Evolutionary conservation across 441 rosid species (phyloP).

Genomic region (Aquilaria agallochum): DNA sequence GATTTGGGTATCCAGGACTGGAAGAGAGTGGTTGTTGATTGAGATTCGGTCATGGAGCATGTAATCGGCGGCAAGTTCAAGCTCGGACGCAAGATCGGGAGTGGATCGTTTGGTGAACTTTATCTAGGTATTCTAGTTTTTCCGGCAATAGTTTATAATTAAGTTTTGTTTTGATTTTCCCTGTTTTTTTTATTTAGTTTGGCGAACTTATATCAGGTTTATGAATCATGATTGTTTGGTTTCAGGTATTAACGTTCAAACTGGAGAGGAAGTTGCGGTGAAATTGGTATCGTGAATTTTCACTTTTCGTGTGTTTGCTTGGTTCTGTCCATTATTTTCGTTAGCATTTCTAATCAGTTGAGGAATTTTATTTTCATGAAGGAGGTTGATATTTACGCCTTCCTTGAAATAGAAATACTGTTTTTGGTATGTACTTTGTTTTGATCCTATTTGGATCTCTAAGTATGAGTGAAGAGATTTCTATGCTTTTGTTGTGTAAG

Average conservation of each 20-base stretch:
- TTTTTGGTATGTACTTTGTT: too few species aligned
- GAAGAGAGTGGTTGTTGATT: constrained; percentile 10
- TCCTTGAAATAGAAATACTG: too few species aligned
- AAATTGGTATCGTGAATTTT: constrained; percentile 43
- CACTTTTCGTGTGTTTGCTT: not conserved
- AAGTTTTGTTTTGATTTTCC: not conserved
- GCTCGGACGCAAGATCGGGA: constrained; percentile 78
- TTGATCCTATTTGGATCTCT: too few species aligned
- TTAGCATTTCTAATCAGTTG: not conserved
- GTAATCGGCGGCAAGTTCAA: constrained; percentile 57
- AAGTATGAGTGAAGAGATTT: too few species aligned
- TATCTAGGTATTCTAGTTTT: constrained; percentile 41
- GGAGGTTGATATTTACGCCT: not conserved
- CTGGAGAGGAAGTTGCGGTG: constrained; percentile 71
- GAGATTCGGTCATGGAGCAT: constrained; percentile 41
- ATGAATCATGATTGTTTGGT: constrained; percentile 1
- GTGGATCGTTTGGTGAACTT: constrained; percentile 69
- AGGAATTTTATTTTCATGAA: not conserved
- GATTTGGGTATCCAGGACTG: constrained; percentile 11
- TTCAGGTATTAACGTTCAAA: constrained; percentile 56
- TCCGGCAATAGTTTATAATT: not conserved
- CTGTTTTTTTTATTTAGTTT: constrained; percentile 5
- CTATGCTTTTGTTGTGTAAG: too few species aligned
- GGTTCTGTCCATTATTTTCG: not conserved
- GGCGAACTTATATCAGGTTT: not conserved